Evolutionary conservation across 2,329 filamentous ascomycete genomes (phyloP).

Genomic region (Metarhizium humberi): DNA sequence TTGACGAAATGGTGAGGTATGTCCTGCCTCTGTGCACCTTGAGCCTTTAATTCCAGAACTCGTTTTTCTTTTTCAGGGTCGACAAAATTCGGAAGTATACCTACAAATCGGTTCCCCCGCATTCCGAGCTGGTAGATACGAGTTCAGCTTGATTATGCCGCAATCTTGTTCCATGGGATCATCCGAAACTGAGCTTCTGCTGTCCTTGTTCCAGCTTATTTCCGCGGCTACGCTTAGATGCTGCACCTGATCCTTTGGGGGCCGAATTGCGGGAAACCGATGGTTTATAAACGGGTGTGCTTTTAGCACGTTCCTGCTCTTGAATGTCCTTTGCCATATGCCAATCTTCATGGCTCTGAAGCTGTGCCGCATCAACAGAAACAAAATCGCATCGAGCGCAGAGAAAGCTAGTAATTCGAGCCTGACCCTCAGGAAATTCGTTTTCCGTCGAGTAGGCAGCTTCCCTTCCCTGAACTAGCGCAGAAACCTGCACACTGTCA

Average conservation of each 20-base stretch:
- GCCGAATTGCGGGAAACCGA: conserved; percentile 20
- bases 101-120: neutral
- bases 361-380: conserved; percentile 47
- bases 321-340: conserved; percentile 87
- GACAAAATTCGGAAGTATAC: neutral
- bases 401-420: conserved; percentile 17
- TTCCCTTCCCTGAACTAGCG: neutral
- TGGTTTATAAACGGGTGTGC: conserved; percentile 31
- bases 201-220: conserved; percentile 46
- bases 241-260: conserved; percentile 23
- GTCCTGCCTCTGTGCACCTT: neutral
- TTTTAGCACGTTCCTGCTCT: conserved; percentile 45
- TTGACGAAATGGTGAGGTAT: neutral
- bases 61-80: neutral
- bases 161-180: conserved; percentile 14
- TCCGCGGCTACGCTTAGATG: conserved; percentile 30
- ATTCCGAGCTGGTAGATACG: neutral
- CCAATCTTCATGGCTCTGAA: conserved; percentile 81
- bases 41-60: neutral
- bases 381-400: conserved; percentile 58
- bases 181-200: conserved; percentile 51
- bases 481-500: neutral
- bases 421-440: conserved; percentile 11
- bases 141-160: neutral
- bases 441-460: neutral